phyloP scores from a whole-genome alignment of 495 filamentous ascomycete species.

The Choiromyces venosus region DNA sequence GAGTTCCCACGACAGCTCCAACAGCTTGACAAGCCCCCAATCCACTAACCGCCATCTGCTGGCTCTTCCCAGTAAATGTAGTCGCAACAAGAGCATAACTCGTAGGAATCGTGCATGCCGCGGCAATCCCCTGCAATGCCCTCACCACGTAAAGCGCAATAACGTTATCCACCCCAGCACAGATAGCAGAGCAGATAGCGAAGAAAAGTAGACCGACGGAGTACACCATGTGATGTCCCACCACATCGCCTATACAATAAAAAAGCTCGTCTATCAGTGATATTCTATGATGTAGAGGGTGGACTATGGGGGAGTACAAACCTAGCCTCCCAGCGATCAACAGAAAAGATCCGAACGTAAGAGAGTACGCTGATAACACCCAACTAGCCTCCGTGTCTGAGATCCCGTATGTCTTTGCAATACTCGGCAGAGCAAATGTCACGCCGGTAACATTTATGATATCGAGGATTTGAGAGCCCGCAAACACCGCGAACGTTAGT shows the following conservation, averaged over 20 bases:
- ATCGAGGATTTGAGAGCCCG: slow-evolving; percentile 24
- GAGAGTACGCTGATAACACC: slow-evolving; percentile 24
- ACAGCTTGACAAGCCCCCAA: slow-evolving; percentile 16
- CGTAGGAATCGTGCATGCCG: slow-evolving; percentile 26
- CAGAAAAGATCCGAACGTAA: slow-evolving; percentile 25
- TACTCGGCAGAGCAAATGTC: slow-evolving; percentile 25
- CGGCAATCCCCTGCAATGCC: slow-evolving; percentile 18
- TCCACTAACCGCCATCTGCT: slow-evolving; percentile 19
- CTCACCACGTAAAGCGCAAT: slow-evolving; percentile 21
- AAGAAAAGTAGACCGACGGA: slow-evolving; percentile 18
- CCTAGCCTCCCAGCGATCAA: slow-evolving; percentile 22
- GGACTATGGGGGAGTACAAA: background rate
- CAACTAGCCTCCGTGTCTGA: slow-evolving; percentile 26
- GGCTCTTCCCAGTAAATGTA: slow-evolving; percentile 18
- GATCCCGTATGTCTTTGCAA: slow-evolving; percentile 19
- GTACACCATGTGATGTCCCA: slow-evolving; percentile 22
- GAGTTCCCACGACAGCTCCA: slow-evolving; percentile 16
- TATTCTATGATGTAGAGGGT: background rate
- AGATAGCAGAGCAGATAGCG: slow-evolving; percentile 17
- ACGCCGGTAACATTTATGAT: slow-evolving; percentile 25
- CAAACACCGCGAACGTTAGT: slow-evolving; percentile 19
- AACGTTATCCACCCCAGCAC: slow-evolving; percentile 23
- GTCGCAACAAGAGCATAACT: slow-evolving; percentile 25
- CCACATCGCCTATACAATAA: slow-evolving; percentile 12
- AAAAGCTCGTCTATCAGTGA: background rate